Percentiles rank a stretch among this genome's conserved stretches.
Evolutionary conservation across 495 filamentous ascomycete species (phyloP).

Genomic region (Friedmanniomyces endolithicus): DNA sequence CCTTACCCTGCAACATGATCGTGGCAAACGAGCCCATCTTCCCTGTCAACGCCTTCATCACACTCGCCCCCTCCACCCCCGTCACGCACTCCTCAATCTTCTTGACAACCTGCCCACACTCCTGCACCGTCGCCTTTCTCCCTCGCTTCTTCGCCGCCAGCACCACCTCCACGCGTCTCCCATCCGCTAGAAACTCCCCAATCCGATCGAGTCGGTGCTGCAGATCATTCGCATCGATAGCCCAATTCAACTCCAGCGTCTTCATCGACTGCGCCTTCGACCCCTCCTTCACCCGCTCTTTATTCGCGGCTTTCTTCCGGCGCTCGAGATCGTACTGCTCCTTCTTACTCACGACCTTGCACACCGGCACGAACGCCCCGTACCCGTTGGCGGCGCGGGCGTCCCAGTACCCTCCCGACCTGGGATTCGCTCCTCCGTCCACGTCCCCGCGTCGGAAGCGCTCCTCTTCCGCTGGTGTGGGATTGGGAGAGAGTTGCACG

Average conservation of each 20-base stretch:
- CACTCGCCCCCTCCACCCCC: constrained; percentile 20
- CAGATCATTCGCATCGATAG: constrained; percentile 43
- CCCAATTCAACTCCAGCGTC: constrained; percentile 76
- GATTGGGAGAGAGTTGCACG: constrained; percentile 40
- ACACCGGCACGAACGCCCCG: constrained; percentile 38
- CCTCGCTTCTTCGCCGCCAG: constrained; percentile 28
- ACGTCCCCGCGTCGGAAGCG: not conserved
- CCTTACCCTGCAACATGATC: constrained; percentile 23
- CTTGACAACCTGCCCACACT: constrained; percentile 23
- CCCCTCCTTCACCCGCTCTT: constrained; percentile 17
- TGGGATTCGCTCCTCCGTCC: not conserved
- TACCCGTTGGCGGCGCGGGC: too few relatives aligned
- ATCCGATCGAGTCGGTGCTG: constrained; percentile 24
- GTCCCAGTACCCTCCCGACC: not conserved
- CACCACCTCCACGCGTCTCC: constrained; percentile 29
- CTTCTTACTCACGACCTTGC: constrained; percentile 49
- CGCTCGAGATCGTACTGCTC: constrained; percentile 26
- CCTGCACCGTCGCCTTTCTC: constrained; percentile 21
- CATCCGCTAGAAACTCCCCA: constrained; percentile 26
- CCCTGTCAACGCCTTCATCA: constrained; percentile 24
- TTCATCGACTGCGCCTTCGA: constrained; percentile 35
- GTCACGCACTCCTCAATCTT: constrained; percentile 15
- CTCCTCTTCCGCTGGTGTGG: not conserved
- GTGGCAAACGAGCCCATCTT: constrained; percentile 24
- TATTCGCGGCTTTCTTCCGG: constrained; percentile 29